phyloP scores from a whole-genome alignment of 2,329 filamentous ascomycete species.

The Trichoderma asperellum region DNA sequence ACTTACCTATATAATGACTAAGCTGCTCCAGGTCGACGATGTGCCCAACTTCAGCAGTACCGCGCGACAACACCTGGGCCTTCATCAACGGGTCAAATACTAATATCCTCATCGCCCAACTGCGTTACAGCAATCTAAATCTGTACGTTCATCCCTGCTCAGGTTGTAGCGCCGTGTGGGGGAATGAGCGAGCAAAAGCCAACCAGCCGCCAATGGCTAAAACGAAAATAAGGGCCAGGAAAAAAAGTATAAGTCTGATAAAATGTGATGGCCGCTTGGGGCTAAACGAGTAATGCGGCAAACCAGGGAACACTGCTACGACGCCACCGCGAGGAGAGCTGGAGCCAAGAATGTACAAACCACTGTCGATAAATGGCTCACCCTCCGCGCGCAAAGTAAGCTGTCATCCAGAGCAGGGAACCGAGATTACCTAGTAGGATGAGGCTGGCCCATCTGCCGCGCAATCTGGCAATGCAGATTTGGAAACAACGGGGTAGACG shows the following conservation, averaged over 20 bases:
- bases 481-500: background rate
- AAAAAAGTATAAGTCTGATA: constrained; percentile 1
- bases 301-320: constrained; percentile 12
- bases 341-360: constrained; percentile 20
- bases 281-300: constrained; percentile 22
- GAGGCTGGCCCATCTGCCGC: background rate
- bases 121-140: background rate
- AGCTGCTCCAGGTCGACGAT: constrained; percentile 7
- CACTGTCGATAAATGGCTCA: constrained; percentile 25
- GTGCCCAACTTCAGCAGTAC: constrained; percentile 2
- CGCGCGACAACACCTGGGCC: background rate
- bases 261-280: constrained; percentile 4
- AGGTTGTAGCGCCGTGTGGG: background rate
- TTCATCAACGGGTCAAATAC: background rate
- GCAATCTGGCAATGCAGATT: background rate
- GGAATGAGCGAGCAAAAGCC: background rate
- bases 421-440: background rate
- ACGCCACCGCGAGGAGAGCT: constrained; percentile 4
- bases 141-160: background rate
- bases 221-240: background rate
- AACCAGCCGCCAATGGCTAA: background rate
- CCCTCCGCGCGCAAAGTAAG: constrained; percentile 9
- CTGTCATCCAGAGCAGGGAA: background rate
- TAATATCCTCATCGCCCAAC: background rate
- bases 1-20: background rate